These are phyloP conservation scores for Paraphoma sp. DNA, from an alignment of 2,329 filamentous ascomycete genomes.

Conservation along the genomic window DNA sequence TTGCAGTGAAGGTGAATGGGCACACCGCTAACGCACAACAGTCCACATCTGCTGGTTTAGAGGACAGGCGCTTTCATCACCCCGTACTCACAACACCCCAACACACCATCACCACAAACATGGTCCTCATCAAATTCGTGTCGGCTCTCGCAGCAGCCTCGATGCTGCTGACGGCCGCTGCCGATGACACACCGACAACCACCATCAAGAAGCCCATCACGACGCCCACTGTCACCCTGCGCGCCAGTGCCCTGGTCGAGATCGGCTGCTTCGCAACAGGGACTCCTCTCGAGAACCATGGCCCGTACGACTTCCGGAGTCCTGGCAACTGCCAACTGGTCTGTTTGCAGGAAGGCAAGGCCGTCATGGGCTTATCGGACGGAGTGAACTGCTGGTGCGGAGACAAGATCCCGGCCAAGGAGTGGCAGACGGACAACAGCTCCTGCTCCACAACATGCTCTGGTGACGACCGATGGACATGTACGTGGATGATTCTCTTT, in stretches of 20 bases:
- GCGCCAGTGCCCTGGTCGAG: slow-evolving; percentile 34
- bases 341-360: slow-evolving; percentile 56
- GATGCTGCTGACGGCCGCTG: slow-evolving; percentile 34
- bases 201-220: slow-evolving; percentile 33
- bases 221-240: slow-evolving; percentile 38
- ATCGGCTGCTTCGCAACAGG: slow-evolving; percentile 61
- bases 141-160: slow-evolving; percentile 42
- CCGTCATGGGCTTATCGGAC: slow-evolving; percentile 69
- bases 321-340: slow-evolving; percentile 61
- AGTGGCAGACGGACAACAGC: slow-evolving; percentile 60
- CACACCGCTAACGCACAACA: slow-evolving; percentile 27
- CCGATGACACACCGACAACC: slow-evolving; percentile 20
- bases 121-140: slow-evolving; percentile 41
- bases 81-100: slow-evolving; percentile 4
- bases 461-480: slow-evolving; percentile 64
- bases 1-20: slow-evolving; percentile 4
- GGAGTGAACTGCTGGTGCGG: slow-evolving; percentile 77
- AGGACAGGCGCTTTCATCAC: slow-evolving; percentile 18
- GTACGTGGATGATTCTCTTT: slow-evolving; percentile 57
- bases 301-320: slow-evolving; percentile 60
- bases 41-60: slow-evolving; percentile 28
- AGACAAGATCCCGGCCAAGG: slow-evolving; percentile 66
- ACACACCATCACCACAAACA: slow-evolving; percentile 24
- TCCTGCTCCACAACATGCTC: slow-evolving; percentile 72
- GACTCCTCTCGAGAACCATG: slow-evolving; percentile 56